phyloP scores from a whole-genome alignment of 2,329 filamentous ascomycete genomes.

The Trichophyton schoenleinii region DNA sequence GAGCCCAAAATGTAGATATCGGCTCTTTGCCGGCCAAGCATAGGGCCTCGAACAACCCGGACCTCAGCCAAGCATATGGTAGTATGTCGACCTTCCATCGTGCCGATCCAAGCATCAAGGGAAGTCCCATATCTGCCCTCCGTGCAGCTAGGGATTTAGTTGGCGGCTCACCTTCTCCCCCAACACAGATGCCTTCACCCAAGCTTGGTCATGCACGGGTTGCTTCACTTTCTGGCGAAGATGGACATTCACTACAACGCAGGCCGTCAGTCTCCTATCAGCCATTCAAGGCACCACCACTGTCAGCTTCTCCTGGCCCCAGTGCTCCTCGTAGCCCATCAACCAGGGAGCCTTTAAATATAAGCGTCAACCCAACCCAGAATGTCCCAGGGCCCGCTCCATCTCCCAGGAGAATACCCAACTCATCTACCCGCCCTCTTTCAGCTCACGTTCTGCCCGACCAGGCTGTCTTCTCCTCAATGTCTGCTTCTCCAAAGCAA shows the following conservation, averaged over 20 bases:
- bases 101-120: slow-evolving; percentile 61
- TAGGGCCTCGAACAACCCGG: slow-evolving; percentile 38
- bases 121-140: slow-evolving; percentile 75
- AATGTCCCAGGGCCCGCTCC: slow-evolving; percentile 27
- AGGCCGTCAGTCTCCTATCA: slow-evolving; percentile 82
- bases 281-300: slow-evolving; percentile 88
- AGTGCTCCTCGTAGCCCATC: slow-evolving; percentile 33
- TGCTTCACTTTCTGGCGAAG: slow-evolving; percentile 40
- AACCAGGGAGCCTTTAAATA: background rate
- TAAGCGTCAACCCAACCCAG: slow-evolving; percentile 9
- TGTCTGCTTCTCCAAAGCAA: slow-evolving; percentile 66
- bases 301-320: slow-evolving; percentile 65
- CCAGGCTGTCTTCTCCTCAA: slow-evolving; percentile 50
- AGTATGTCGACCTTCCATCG: slow-evolving; percentile 79
- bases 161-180: slow-evolving; percentile 37
- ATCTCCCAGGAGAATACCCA: slow-evolving; percentile 15
- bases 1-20: slow-evolving; percentile 38
- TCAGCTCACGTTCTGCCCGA: slow-evolving; percentile 45
- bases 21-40: slow-evolving; percentile 62
- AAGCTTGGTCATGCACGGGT: slow-evolving; percentile 37
- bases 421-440: slow-evolving; percentile 15
- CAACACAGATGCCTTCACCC: slow-evolving; percentile 36
- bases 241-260: slow-evolving; percentile 40
- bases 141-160: slow-evolving; percentile 50
- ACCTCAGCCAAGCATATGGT: slow-evolving; percentile 70